Base-by-base conservation (phyloP, 2,329 filamentous ascomycete genomes). In the Teratosphaeria epicoccoides region DNA sequence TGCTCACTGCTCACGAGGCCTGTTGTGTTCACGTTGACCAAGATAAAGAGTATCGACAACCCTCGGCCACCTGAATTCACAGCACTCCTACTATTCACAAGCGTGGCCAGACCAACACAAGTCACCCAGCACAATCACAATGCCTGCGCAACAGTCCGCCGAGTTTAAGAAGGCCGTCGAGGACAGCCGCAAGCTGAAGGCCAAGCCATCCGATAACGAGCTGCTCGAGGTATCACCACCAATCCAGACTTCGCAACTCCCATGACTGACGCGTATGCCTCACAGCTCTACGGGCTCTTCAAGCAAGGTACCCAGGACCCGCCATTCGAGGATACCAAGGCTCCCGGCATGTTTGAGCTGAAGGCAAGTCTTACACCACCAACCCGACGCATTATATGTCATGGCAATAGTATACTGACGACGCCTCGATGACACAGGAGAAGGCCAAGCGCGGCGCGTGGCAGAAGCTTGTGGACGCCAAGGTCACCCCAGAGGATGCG, bases 381-480 rank as follows among this genome's bases (percentile, higher is more conserved):
- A 11, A 12, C 46, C n/a, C 11, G 9, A 10, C 28, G 24, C 46
- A 24, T 6, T 11, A 6, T 17, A 7, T 23, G 24, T 43, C 37
- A n/a, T 6, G 23, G 26, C 24, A 1, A 12, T 7, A 9, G n/a
- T 12, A 24, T 47, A 11, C 25, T 24, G 1, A 29, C 23, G 5
- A 29, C 11, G 24, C 28, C n/a, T 37, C 20, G 14, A 7, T 37
- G 46, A 1, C 40, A 22, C 28, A 68, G 66, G 65, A 60, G 54
- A 94, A 93, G 75, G 81, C 81, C 63, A 95, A 94, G 79, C 80
- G 83, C 73, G 78, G 76, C 63, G 81, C 84, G 50, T 95, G 88
- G 88, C 73, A 88, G 71, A 78, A 82, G 66, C 64, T 82, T 56
- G 79, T 81, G 63, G 79, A 89, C 55, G 77, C 82, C 54, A 80